A percentile compares a stretch with the other conserved stretches of the same genome.
These are phyloP conservation scores for Leccinum boreale DNA, from an alignment of 768 basidiomycete genomes.

Conservation along the genomic window DNA sequence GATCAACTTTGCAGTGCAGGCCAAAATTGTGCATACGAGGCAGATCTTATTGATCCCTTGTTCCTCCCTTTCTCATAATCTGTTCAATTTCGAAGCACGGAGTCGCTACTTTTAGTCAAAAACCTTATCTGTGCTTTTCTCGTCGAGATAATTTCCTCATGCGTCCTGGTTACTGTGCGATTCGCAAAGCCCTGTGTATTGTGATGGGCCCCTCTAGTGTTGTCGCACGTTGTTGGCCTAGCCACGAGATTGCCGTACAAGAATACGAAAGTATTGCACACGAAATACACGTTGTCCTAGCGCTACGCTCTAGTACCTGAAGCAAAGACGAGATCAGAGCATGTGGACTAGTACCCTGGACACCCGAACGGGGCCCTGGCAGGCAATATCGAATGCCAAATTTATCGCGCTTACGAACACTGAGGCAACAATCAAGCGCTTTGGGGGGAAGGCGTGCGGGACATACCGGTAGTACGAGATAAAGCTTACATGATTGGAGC, in stretches of 20 bases:
- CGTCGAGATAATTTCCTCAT: constrained; percentile 18
- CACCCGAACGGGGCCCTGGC: background rate
- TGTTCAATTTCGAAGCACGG: constrained; percentile 25
- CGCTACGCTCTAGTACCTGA: background rate
- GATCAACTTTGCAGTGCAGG: constrained; percentile 1
- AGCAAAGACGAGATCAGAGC: constrained; percentile 1
- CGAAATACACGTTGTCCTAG: constrained; percentile 18
- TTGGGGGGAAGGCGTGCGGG: background rate
- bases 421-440: constrained; percentile 1
- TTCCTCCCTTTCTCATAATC: constrained; percentile 9
- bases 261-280: constrained; percentile 8
- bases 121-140: constrained; percentile 26
- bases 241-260: constrained; percentile 6
- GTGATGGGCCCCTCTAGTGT: constrained; percentile 14
- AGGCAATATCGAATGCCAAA: background rate
- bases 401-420: constrained; percentile 7
- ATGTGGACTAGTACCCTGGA: background rate
- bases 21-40: constrained; percentile 8
- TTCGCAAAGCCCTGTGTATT: constrained; percentile 12
- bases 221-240: constrained; percentile 3
- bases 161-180: constrained; percentile 18
- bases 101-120: constrained; percentile 25
- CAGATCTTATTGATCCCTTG: constrained; percentile 21
- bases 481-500: constrained; percentile 18
- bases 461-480: background rate